Conservation (phyloP, 2,329 filamentous ascomycete genomes). For the Apiospora rasikravindrae region DNA sequence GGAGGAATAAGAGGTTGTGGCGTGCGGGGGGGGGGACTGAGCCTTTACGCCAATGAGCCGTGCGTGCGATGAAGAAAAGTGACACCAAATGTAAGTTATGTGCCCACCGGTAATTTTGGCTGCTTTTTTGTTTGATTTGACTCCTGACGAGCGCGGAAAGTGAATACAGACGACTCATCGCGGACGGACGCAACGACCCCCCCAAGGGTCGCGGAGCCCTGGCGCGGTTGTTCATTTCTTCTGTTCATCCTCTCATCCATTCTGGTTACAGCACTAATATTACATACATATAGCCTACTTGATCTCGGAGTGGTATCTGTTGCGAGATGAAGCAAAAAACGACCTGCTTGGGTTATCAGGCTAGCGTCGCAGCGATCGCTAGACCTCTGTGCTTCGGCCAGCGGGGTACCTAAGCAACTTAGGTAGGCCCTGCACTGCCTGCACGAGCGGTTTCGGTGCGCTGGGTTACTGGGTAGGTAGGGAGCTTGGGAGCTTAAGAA, state of each 20-base stretch:
- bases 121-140: slow-evolving; percentile 16
- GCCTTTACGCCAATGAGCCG: slow-evolving; percentile 13
- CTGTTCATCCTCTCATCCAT: not conserved
- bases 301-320: not conserved
- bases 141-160: slow-evolving; percentile 5
- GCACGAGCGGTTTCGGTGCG: slow-evolving; percentile 3
- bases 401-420: slow-evolving; percentile 15
- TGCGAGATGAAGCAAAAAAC: not conserved
- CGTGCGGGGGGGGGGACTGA: slow-evolving; percentile 8
- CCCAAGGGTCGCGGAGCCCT: not conserved
- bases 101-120: slow-evolving; percentile 14
- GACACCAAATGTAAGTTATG: slow-evolving; percentile 16
- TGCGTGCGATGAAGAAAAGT: slow-evolving; percentile 7
- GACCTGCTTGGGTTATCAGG: slow-evolving; percentile 6
- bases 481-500: not conserved
- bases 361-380: slow-evolving; percentile 18
- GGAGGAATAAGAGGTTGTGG: slow-evolving; percentile 1
- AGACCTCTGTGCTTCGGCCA: slow-evolving; percentile 9
- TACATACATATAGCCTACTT: not conserved
- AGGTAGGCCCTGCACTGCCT: slow-evolving; percentile 18
- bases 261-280: not conserved
- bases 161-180: not conserved
- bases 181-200: not conserved
- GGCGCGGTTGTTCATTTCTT: not conserved
- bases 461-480: not conserved